Conservation (phyloP, 2,329 filamentous ascomycete genomes). For the Fusarium sororula region DNA sequence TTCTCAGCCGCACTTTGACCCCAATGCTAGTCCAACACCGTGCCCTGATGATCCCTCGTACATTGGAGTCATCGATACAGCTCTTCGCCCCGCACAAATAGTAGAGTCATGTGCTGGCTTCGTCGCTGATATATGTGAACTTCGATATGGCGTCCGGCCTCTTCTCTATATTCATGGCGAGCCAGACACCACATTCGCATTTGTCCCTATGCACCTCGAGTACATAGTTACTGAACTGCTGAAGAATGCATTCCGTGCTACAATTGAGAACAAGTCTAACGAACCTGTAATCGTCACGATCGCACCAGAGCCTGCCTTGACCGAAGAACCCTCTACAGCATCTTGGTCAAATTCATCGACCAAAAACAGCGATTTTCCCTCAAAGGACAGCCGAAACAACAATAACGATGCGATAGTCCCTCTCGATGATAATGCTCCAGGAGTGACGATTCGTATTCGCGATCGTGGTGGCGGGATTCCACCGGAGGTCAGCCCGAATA, state of each 20-base stretch:
- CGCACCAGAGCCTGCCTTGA: conserved; percentile 69
- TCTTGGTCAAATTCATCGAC: conserved; percentile 42
- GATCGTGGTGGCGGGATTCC: conserved; percentile 95
- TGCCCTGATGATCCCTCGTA: conserved; percentile 70
- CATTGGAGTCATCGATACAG: conserved; percentile 95
- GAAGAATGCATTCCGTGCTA: conserved; percentile 96
- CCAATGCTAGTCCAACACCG: conserved; percentile 58
- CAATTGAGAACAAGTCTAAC: conserved; percentile 82
- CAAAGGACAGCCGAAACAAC: conserved; percentile 50
- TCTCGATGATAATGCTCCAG: conserved; percentile 74
- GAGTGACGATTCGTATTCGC: conserved; percentile 93
- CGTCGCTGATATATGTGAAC: conserved; percentile 94
- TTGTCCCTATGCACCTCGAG: conserved; percentile 94
- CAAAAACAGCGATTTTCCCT: neutral
- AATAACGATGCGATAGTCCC: conserved; percentile 61
- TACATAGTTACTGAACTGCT: conserved; percentile 97
- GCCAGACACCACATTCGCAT: conserved; percentile 87
- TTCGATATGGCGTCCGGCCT: conserved; percentile 92
- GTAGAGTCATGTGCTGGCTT: conserved; percentile 87
- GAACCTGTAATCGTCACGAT: conserved; percentile 94
- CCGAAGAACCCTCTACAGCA: conserved; percentile 36
- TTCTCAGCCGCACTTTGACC: conserved; percentile 74
- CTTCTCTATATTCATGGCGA: conserved; percentile 84
- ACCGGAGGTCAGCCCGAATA: conserved; percentile 82
- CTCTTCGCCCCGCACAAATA: conserved; percentile 80